Base-by-base conservation (phyloP, 163 green algal species). In the Chlamydomonas reinhardtii region DNA sequence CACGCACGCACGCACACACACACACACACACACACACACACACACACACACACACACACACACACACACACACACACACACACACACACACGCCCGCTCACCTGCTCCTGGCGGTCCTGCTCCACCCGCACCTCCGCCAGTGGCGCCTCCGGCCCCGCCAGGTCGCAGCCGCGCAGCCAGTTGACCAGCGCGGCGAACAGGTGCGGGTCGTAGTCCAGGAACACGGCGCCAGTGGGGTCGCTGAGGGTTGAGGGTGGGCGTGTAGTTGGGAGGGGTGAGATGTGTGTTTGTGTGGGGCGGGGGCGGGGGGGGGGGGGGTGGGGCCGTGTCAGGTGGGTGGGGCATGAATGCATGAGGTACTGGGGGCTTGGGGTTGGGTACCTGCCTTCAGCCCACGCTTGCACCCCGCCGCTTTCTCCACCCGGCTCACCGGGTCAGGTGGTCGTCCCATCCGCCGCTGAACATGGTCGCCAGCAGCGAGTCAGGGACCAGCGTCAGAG, bases 381-480 rank as follows among this genome's bases (percentile, higher is more conserved):
- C n/a, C n/a, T n/a, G n/a, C n/a, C n/a, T n/a, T n/a, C n/a, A n/a
- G n/a, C n/a, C n/a, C n/a, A n/a, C n/a, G n/a, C n/a, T n/a, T n/a
- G n/a, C n/a, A n/a, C n/a, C n/a, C n/a, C n/a, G n/a, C n/a, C 59
- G 8, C 59, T 65, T 4, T 27, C 59, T 27, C 59, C 48, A 56
- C 48, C 11, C 64, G n/a, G 75, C 88, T 4, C n/a, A 84, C 64
- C 77, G 65, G 35, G 74, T 29, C 65, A 84, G 65, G 65, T 84
- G 77, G n/a, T 84, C 77, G 43, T 84, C 77, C 77, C 77, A 75
- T 6, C 31, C 27, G 31, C 79, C 79, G 79, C 78, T 82, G 35
- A 92, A 92, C 88, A 92, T 92, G 72, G 82, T 73, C 16, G 24
- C 89, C 61, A 92, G 85, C 75, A 90, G 74, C 17, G 74, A 87